Conservation (phyloP, 1,284 basidiomycete species). For the Irpex sp. region DNA sequence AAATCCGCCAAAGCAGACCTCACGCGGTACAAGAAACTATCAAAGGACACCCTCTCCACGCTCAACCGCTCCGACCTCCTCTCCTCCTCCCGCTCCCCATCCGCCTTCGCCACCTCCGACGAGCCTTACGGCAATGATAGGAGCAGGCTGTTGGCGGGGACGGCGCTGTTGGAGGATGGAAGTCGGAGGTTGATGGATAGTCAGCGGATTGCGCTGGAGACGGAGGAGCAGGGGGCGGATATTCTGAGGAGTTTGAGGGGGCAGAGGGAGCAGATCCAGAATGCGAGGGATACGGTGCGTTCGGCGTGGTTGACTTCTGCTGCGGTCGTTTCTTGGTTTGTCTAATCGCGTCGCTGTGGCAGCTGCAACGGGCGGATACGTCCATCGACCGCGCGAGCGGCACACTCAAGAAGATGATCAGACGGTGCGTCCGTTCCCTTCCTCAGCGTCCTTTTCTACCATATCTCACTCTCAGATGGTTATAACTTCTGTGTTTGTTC, state of each 20-base stretch:
- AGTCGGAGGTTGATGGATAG: slow-evolving; percentile 84
- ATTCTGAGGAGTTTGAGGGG: slow-evolving; percentile 84
- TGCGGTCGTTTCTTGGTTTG: slow-evolving; percentile 1
- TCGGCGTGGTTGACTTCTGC: neutral
- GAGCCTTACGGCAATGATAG: slow-evolving; percentile 82
- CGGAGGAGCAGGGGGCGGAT: slow-evolving; percentile 92
- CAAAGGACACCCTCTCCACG: slow-evolving; percentile 58
- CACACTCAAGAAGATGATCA: slow-evolving; percentile 75
- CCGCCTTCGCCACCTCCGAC: slow-evolving; percentile 56
- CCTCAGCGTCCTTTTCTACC: no score
- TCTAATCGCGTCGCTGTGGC: neutral
- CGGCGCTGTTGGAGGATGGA: slow-evolving; percentile 69
- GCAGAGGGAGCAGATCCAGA: slow-evolving; percentile 95
- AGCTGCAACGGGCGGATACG: slow-evolving; percentile 69
- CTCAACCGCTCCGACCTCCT: slow-evolving; percentile 61
- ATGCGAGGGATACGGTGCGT: slow-evolving; percentile 84
- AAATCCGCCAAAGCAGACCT: slow-evolving; percentile 72
- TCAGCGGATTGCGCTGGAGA: slow-evolving; percentile 92
- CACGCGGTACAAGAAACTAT: slow-evolving; percentile 74
- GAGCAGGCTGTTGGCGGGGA: slow-evolving; percentile 76
- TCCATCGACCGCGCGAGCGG: slow-evolving; percentile 72
- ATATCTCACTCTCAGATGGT: neutral
- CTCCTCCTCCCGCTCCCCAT: slow-evolving; percentile 39
- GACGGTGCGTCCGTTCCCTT: slow-evolving; percentile 45
- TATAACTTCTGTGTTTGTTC: slow-evolving; percentile 14